Conservation (phyloP, 495 filamentous ascomycete species). For the Podospora sp. region DNA sequence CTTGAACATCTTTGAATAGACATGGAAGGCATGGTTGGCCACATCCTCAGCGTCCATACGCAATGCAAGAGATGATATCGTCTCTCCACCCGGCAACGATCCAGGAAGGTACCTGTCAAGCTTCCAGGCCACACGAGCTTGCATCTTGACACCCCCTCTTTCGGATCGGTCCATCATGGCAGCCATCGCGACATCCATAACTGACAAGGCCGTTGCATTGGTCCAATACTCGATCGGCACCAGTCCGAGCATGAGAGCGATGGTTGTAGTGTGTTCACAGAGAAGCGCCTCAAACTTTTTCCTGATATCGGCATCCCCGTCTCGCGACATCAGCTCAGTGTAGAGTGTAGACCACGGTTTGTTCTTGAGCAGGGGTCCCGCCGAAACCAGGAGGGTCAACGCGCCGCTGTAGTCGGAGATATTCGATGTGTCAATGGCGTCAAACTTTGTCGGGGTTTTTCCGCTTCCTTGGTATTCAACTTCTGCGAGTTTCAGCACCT, state of each 20-base stretch:
- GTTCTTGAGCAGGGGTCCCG: conserved; percentile 48
- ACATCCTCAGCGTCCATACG: conserved; percentile 23
- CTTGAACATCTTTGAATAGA: conserved; percentile 35
- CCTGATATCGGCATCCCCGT: conserved; percentile 12
- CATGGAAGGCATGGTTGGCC: conserved; percentile 3
- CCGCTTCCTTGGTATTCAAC: conserved; percentile 40
- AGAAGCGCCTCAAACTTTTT: conserved; percentile 39
- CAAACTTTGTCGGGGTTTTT: conserved; percentile 48
- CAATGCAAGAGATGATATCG: conserved; percentile 1
- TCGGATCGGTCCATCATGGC: conserved; percentile 19
- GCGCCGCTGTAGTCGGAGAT: conserved; percentile 52
- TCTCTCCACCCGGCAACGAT: not conserved
- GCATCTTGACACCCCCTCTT: conserved; percentile 20
- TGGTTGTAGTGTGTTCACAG: conserved; percentile 46
- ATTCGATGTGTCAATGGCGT: conserved; percentile 63
- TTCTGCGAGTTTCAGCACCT: conserved; percentile 42
- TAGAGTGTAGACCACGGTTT: conserved; percentile 47
- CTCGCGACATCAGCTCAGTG: conserved; percentile 43
- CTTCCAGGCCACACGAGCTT: conserved; percentile 35
- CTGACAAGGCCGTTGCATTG: conserved; percentile 42
- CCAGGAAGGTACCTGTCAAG: conserved; percentile 26
- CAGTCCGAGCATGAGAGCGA: conserved; percentile 52
- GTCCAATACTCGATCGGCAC: conserved; percentile 55
- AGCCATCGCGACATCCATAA: conserved; percentile 31
- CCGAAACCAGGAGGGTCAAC: conserved; percentile 52